Conservation (phyloP, 1,139 yeast genomes). For the Geotrichum europaeum region DNA sequence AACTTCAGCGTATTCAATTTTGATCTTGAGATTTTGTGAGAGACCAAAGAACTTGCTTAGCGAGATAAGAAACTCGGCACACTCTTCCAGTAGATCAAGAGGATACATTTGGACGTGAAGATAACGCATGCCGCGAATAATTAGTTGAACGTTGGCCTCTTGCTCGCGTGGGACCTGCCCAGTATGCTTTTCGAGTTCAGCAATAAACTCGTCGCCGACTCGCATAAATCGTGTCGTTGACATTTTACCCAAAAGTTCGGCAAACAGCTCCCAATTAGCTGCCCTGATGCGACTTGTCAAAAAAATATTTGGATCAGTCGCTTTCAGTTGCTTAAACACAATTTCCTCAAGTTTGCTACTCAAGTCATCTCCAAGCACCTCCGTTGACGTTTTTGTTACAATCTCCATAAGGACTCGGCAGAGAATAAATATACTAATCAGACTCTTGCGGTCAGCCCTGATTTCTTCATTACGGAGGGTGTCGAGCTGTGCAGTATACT, state of each 20-base stretch:
- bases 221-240: slow-evolving; percentile 74
- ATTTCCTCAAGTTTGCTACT: slow-evolving; percentile 86
- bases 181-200: slow-evolving; percentile 66
- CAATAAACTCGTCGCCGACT: slow-evolving; percentile 89
- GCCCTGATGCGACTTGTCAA: slow-evolving; percentile 68
- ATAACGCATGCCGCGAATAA: slow-evolving; percentile 89
- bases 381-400: slow-evolving; percentile 76
- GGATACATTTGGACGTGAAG: slow-evolving; percentile 73
- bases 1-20: slow-evolving; percentile 78
- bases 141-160: slow-evolving; percentile 66
- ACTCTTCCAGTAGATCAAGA: slow-evolving; percentile 81
- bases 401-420: slow-evolving; percentile 92
- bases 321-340: slow-evolving; percentile 80
- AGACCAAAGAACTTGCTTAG: slow-evolving; percentile 73
- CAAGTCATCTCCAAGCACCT: slow-evolving; percentile 68
- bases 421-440: slow-evolving; percentile 82
- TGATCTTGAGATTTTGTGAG: slow-evolving; percentile 50
- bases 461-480: slow-evolving; percentile 47
- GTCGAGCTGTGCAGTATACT: slow-evolving; percentile 4
- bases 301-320: slow-evolving; percentile 72
- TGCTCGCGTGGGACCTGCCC: slow-evolving; percentile 52
- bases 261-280: slow-evolving; percentile 91
- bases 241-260: slow-evolving; percentile 86
- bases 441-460: slow-evolving; percentile 78
- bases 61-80: slow-evolving; percentile 82